These are phyloP conservation scores for Dactylellina haptotyla DNA, from an alignment of 2,329 filamentous ascomycete species.

Conservation along the genomic window DNA sequence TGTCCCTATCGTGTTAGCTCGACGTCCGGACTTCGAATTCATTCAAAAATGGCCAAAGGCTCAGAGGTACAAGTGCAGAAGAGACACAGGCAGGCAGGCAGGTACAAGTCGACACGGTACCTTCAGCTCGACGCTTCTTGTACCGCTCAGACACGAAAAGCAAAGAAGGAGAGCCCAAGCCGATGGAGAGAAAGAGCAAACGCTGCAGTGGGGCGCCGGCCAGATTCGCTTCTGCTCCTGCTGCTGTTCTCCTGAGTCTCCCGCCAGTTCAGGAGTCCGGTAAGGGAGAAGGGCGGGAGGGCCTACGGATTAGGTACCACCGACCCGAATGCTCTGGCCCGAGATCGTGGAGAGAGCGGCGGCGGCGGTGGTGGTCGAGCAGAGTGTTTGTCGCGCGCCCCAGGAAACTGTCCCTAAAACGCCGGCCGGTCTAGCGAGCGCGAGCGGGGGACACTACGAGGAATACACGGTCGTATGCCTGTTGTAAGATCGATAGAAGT, in stretches of 20 bases:
- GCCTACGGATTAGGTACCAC: conserved; percentile 43
- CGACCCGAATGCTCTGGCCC: conserved; percentile 43
- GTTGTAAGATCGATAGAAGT: too few relatives aligned
- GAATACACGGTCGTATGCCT: too few relatives aligned
- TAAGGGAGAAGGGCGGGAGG: neutral
- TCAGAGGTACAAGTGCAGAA: too few relatives aligned
- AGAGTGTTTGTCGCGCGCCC: conserved; percentile 16
- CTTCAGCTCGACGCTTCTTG: neutral
- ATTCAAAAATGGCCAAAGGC: too few relatives aligned
- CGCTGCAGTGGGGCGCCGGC: neutral
- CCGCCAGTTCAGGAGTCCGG: conserved; percentile 36
- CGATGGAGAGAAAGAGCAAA: neutral
- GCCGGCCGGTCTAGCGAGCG: neutral
- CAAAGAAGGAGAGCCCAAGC: neutral
- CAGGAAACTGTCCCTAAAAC: neutral
- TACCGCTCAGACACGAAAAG: neutral
- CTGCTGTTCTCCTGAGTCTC: too few relatives aligned
- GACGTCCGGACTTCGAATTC: conserved; percentile 4
- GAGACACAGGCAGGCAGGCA: too few relatives aligned
- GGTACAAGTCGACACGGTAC: too few relatives aligned
- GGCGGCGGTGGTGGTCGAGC: too few relatives aligned
- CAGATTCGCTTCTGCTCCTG: too few relatives aligned
- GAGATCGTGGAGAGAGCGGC: neutral
- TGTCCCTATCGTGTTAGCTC: conserved; percentile 28
- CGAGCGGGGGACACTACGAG: neutral